Conservation (phyloP, 306 rosid species). For the Arachis hypogaea region DNA sequence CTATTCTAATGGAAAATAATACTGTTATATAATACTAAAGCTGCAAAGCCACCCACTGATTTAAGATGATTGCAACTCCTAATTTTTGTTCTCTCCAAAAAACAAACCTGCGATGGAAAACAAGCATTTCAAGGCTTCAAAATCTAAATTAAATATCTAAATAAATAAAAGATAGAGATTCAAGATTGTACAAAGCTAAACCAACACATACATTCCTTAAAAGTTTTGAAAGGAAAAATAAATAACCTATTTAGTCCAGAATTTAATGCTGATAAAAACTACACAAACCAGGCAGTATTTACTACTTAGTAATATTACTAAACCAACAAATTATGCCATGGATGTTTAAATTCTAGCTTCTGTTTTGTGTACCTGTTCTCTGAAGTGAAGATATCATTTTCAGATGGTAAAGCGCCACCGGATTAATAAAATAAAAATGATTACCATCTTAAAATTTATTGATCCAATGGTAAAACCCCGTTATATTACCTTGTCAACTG, state of each 20-base stretch:
- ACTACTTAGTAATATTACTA: background rate
- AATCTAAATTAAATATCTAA: background rate
- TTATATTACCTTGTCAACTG: too few relatives aligned
- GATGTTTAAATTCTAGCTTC: background rate
- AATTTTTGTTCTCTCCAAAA: background rate
- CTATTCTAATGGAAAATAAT: background rate
- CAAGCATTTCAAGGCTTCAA: constrained; percentile 14
- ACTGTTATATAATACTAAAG: background rate
- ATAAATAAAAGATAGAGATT: background rate
- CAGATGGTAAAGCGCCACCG: too few relatives aligned
- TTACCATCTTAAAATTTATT: too few relatives aligned
- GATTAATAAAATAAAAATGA: too few relatives aligned
- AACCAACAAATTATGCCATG: background rate
- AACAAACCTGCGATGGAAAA: constrained; percentile 21
- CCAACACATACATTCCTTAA: background rate
- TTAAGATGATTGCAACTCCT: constrained; percentile 10
- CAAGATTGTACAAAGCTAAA: constrained; percentile 20
- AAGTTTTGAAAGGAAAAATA: background rate
- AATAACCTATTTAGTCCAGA: background rate
- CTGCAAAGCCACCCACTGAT: background rate
- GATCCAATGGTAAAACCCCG: too few relatives aligned
- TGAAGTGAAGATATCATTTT: too few relatives aligned
- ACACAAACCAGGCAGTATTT: background rate
- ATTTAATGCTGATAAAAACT: background rate
- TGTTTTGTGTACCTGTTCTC: too few relatives aligned